A percentile compares a stretch with the other conserved stretches of the same genome.
Evolutionary conservation across 257 asterid genomes (phyloP).

Genomic region (Solanum pennellii): DNA sequence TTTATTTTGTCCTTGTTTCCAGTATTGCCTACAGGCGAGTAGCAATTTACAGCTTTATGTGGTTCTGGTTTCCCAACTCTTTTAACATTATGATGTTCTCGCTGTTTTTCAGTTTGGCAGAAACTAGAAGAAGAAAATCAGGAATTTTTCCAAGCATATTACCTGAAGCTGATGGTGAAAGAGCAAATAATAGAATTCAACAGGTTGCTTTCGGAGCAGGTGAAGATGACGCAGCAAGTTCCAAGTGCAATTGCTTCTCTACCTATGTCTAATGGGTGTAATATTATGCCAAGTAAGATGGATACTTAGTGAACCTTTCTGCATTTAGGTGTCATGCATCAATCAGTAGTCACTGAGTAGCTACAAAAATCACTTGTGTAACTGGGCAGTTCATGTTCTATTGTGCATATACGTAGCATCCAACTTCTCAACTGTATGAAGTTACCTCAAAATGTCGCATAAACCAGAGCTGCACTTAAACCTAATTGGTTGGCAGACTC

Average conservation of each 20-base stretch:
- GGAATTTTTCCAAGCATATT: conserved; percentile 74
- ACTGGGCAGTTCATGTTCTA: background rate
- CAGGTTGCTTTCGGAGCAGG: conserved; percentile 59
- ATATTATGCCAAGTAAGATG: conserved; percentile 52
- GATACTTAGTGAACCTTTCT: background rate
- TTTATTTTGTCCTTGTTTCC: background rate
- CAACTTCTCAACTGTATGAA: background rate
- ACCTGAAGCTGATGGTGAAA: conserved; percentile 56
- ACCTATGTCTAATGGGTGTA: conserved; percentile 54
- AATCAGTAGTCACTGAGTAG: background rate
- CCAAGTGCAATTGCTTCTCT: conserved; percentile 37
- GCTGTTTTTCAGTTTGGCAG: conserved; percentile 68
- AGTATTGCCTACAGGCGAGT: background rate
- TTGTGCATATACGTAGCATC: background rate
- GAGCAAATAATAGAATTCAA: conserved; percentile 81
- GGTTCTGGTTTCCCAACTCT: background rate
- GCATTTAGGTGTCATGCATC: background rate
- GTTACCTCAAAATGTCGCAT: background rate
- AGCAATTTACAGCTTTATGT: background rate
- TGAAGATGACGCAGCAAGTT: conserved; percentile 43
- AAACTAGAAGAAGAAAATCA: conserved; percentile 71
- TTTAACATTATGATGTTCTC: background rate
- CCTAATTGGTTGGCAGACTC: background rate
- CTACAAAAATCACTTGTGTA: background rate
- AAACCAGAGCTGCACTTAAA: background rate